A percentile compares a stretch with the other conserved stretches of the same genome.
Conservation (phyloP, 140 eudicot species). For the Oenanthe javanica region DNA sequence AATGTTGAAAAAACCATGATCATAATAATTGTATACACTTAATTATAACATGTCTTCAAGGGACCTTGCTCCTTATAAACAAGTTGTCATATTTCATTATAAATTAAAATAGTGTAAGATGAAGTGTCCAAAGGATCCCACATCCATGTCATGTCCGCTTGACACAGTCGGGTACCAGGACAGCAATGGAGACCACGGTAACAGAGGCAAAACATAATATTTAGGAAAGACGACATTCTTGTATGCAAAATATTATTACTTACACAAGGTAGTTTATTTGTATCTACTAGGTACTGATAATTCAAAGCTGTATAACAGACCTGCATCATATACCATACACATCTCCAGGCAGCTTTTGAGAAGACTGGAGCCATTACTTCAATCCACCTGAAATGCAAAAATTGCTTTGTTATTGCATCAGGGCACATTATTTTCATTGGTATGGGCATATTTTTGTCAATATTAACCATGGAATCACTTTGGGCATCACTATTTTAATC, state of each 20-base stretch:
- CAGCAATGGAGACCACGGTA: too few relatives aligned
- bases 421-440: neutral
- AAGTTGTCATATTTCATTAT: too few relatives aligned
- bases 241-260: neutral
- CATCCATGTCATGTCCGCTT: neutral
- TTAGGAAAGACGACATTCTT: neutral
- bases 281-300: neutral
- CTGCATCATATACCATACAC: constrained; percentile 96
- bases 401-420: neutral
- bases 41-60: too few relatives aligned
- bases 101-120: too few relatives aligned
- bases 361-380: constrained; percentile 99
- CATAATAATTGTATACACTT: too few relatives aligned
- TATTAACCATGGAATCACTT: neutral
- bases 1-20: too few relatives aligned
- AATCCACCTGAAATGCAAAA: constrained; percentile 57
- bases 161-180: too few relatives aligned
- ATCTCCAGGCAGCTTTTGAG: constrained; percentile 82
- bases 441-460: neutral
- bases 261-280: neutral
- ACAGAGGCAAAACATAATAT: neutral
- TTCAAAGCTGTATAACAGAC: constrained; percentile 19
- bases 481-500: neutral
- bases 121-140: neutral
- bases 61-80: too few relatives aligned